These are phyloP conservation scores for Glomus cerebriforme DNA, from an alignment of 192 early-diverging fungal species.

Conservation along the genomic window DNA sequence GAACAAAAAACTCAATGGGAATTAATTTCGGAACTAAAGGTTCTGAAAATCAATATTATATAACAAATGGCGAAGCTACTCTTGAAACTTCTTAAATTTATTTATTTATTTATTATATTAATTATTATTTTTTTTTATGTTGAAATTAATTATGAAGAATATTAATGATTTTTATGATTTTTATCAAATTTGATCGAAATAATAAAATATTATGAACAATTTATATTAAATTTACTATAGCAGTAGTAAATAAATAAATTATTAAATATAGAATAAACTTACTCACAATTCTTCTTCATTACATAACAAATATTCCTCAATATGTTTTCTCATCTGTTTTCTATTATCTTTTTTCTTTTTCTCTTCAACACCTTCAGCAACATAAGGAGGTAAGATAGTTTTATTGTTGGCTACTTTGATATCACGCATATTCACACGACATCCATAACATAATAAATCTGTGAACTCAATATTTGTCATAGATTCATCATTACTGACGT, in stretches of 20 bases:
- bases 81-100: neutral
- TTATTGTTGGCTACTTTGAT: slow-evolving; percentile 35
- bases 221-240: neutral
- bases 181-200: neutral
- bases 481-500: neutral
- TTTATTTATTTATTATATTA: too few species aligned
- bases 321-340: slow-evolving; percentile 57
- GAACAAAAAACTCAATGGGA: neutral
- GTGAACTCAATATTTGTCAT: slow-evolving; percentile 33
- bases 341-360: slow-evolving; percentile 36
- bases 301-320: slow-evolving; percentile 66
- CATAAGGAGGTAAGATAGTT: slow-evolving; percentile 49
- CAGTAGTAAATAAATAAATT: too few species aligned
- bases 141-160: too few species aligned
- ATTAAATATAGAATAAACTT: neutral
- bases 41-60: neutral
- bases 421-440: slow-evolving; percentile 54
- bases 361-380: slow-evolving; percentile 40
- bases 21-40: neutral
- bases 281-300: slow-evolving; percentile 46
- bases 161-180: too few species aligned
- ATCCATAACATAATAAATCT: slow-evolving; percentile 53
- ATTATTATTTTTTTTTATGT: too few species aligned
- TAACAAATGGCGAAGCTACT: neutral
- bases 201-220: neutral